These are phyloP conservation scores for Amaranthus cruentus DNA, from an alignment of 148 eudicot species.

Conservation along the genomic window DNA sequence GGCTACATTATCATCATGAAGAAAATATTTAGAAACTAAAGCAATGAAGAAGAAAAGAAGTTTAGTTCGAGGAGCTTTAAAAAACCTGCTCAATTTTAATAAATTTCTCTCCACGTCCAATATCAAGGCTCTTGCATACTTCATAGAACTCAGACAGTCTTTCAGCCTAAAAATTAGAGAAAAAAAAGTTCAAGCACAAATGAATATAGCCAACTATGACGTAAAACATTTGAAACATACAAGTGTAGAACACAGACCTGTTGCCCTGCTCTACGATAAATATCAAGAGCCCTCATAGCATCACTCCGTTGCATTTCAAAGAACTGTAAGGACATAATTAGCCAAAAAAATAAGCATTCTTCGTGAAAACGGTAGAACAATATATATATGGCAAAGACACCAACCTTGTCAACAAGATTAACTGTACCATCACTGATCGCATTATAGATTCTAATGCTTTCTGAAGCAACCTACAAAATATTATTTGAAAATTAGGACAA, in stretches of 20 bases:
- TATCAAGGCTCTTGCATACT: conserved; percentile 78
- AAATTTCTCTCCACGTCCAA: conserved; percentile 80
- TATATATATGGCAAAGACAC: conserved; percentile 8
- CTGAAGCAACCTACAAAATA: conserved; percentile 73
- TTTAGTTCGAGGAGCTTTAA: conserved; percentile 2
- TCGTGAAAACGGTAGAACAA: background rate
- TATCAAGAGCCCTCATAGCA: conserved; percentile 80
- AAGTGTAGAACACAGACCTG: conserved; percentile 47
- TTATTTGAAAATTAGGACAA: conserved; percentile 12
- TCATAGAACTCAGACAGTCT: conserved; percentile 93
- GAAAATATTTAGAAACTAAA: background rate
- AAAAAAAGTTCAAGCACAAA: conserved; percentile 4
- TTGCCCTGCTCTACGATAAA: conserved; percentile 80
- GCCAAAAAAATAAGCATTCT: conserved; percentile 1
- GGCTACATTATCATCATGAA: conserved; percentile 50
- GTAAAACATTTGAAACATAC: background rate
- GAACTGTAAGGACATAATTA: conserved; percentile 43
- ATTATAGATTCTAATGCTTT: conserved; percentile 81
- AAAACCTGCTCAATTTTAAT: conserved; percentile 88
- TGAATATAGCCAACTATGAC: background rate
- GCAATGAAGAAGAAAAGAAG: conserved; percentile 1
- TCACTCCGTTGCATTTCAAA: conserved; percentile 91
- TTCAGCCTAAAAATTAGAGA: conserved; percentile 60
- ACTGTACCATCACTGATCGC: conserved; percentile 90
- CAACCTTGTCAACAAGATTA: conserved; percentile 94